A percentile compares a stretch with the other conserved stretches of the same genome.
phyloP scores from a whole-genome alignment of 257 asterid species.

The Vinca minor region DNA sequence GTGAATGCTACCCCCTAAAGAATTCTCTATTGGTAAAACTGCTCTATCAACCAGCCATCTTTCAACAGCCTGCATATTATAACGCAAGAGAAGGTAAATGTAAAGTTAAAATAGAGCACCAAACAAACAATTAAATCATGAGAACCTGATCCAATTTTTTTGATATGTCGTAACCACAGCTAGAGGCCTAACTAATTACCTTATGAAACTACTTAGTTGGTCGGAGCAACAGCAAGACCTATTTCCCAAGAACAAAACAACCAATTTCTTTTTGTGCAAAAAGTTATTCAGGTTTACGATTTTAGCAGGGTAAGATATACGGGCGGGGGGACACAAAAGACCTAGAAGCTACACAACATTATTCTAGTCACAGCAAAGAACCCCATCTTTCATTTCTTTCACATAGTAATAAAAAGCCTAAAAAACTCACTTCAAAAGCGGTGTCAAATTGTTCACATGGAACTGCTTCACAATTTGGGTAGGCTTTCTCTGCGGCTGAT shows the following conservation, averaged over 20 bases:
- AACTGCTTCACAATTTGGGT: constrained; percentile 95
- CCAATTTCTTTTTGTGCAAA: background rate
- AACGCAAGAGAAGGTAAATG: too few relatives aligned
- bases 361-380: background rate
- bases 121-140: background rate
- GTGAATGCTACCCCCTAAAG: constrained; percentile 97
- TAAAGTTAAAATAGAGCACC: background rate
- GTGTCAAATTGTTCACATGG: constrained; percentile 96
- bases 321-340: background rate
- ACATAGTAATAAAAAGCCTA: background rate
- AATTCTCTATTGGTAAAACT: constrained; percentile 91
- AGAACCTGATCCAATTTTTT: background rate
- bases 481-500: constrained; percentile 94
- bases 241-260: background rate
- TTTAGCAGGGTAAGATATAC: background rate
- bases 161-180: background rate
- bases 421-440: constrained; percentile 66
- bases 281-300: background rate
- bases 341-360: background rate
- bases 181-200: background rate
- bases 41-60: constrained; percentile 96
- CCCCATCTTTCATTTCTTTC: background rate
- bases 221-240: too few relatives aligned
- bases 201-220: background rate
- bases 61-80: constrained; percentile 70